Conservation (phyloP, 75 land plant species). For the Pinus tabuliformis region DNA sequence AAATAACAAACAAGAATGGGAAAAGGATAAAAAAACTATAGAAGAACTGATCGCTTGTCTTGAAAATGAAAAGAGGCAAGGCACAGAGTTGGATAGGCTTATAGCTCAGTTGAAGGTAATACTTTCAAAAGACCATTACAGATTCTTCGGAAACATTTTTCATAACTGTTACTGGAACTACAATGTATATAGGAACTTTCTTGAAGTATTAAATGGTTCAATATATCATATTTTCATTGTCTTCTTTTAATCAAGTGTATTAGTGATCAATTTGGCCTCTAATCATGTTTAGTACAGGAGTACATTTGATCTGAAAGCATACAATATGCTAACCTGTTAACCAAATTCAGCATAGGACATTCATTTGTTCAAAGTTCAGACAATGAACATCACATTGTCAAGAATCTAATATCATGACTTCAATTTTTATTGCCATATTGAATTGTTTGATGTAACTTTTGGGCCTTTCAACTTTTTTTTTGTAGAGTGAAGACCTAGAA, state of each 20-base stretch:
- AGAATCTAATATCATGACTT: neutral
- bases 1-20: constrained; percentile 29
- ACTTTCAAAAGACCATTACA: too few relatives aligned
- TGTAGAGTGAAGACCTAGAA: constrained; percentile 50
- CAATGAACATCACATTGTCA: neutral
- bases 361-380: neutral
- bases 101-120: constrained; percentile 81
- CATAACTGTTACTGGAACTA: too few relatives aligned
- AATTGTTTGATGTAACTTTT: neutral
- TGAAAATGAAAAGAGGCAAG: constrained; percentile 26
- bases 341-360: neutral
- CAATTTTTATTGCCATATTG: neutral
- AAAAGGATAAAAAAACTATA: too few relatives aligned
- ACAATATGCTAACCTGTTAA: neutral
- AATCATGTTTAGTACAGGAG: too few relatives aligned
- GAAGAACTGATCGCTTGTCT: constrained; percentile 13
- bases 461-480: constrained; percentile 6
- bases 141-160: too few relatives aligned
- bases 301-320: too few relatives aligned
- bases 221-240: too few relatives aligned
- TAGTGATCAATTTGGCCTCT: too few relatives aligned
- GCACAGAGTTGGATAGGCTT: constrained; percentile 43
- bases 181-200: too few relatives aligned
- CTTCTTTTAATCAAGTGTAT: too few relatives aligned
- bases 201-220: too few relatives aligned